phyloP scores from a whole-genome alignment of 306 rosid species.

The Trifolium fragiferum region DNA sequence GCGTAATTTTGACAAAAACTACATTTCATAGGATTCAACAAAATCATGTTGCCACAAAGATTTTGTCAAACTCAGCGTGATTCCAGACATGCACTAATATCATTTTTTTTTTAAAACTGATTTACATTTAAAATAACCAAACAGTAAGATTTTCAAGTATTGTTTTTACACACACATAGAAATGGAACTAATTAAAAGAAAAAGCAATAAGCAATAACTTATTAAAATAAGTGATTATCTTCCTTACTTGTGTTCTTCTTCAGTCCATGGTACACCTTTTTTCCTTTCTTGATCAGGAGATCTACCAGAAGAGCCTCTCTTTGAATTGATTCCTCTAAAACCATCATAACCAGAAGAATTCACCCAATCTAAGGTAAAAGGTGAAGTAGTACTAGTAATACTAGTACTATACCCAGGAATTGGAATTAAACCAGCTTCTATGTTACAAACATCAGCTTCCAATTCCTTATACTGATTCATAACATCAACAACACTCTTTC shows the following conservation, averaged over 20 bases:
- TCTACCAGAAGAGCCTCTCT: slow-evolving; percentile 59
- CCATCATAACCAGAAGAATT: slow-evolving; percentile 61
- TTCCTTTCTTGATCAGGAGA: slow-evolving; percentile 78
- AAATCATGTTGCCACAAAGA: neutral
- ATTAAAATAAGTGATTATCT: slow-evolving; percentile 11
- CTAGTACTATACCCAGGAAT: slow-evolving; percentile 65
- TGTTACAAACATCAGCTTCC: slow-evolving; percentile 73
- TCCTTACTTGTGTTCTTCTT: slow-evolving; percentile 95
- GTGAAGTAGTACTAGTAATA: slow-evolving; percentile 39
- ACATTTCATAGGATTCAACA: neutral
- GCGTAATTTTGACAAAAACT: neutral
- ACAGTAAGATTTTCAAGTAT: neutral
- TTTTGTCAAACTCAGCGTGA: neutral
- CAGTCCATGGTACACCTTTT: slow-evolving; percentile 97
- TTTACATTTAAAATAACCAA: slow-evolving; percentile 28
- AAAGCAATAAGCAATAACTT: neutral
- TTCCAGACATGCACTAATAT: slow-evolving; percentile 16
- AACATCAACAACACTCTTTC: slow-evolving; percentile 74
- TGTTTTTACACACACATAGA: neutral
- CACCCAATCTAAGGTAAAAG: slow-evolving; percentile 84
- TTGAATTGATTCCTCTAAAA: slow-evolving; percentile 57
- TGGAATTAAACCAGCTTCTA: slow-evolving; percentile 83
- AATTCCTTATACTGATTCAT: slow-evolving; percentile 71
- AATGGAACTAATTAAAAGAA: too few species aligned
- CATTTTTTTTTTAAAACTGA: neutral